Percentiles rank a stretch among this genome's conserved stretches.
phyloP scores from a whole-genome alignment of 169 alveolate species.

The Plasmodium gonderi region DNA sequence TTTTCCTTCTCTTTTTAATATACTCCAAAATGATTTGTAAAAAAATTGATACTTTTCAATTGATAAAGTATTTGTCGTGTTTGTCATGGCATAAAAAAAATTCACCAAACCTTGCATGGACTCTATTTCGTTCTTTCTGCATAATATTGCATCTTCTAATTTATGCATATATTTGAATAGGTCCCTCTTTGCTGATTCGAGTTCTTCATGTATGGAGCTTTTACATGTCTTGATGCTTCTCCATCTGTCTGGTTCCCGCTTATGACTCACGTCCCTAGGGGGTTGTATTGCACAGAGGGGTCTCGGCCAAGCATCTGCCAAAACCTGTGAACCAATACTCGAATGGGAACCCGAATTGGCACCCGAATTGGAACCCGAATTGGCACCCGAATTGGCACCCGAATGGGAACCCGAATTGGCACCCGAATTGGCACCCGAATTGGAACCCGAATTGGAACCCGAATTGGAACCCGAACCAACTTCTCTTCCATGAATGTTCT shows the following conservation, averaged over 20 bases:
- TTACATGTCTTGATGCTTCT: background rate
- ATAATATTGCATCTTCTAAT: constrained; percentile 10
- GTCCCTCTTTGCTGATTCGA: background rate
- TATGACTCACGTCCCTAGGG: background rate
- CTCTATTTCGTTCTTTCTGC: constrained; percentile 35
- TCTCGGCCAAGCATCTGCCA: too few species aligned
- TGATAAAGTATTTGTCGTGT: constrained; percentile 27
- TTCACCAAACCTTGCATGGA: constrained; percentile 55
- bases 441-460: too few species aligned
- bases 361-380: too few species aligned
- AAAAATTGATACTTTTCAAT: constrained; percentile 16
- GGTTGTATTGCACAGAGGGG: background rate
- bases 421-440: too few species aligned
- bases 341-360: background rate
- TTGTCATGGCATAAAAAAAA: constrained; percentile 21
- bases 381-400: background rate
- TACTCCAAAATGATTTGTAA: constrained; percentile 26
- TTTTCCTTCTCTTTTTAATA: constrained; percentile 2
- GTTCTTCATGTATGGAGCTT: background rate
- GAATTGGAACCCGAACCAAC: too few species aligned
- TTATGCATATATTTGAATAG: background rate
- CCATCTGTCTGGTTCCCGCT: background rate
- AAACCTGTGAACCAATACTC: background rate
- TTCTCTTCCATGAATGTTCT: too few species aligned
- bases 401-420: background rate